These are phyloP conservation scores for Arthroderma sp. DNA, from an alignment of 2,329 filamentous ascomycete species.

Conservation along the genomic window DNA sequence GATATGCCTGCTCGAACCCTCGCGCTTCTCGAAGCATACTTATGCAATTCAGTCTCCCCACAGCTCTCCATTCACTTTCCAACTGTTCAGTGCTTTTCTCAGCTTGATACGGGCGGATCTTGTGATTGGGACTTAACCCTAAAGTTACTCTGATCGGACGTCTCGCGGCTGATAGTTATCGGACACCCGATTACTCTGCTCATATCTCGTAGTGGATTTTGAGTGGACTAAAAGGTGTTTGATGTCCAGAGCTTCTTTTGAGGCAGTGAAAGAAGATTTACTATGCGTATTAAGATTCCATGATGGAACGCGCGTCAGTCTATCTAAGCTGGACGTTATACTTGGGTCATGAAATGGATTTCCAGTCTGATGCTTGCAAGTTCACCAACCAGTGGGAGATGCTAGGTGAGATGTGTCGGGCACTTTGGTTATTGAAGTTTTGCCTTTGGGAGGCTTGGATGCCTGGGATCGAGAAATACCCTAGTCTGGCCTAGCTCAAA, in stretches of 20 bases:
- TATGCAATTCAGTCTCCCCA: slow-evolving; percentile 50
- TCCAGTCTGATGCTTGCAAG: slow-evolving; percentile 33
- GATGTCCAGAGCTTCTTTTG: slow-evolving; percentile 33
- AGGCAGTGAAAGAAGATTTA: slow-evolving; percentile 29
- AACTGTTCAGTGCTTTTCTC: slow-evolving; percentile 11
- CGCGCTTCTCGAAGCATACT: not conserved
- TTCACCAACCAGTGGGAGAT: slow-evolving; percentile 32
- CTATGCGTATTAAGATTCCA: slow-evolving; percentile 33
- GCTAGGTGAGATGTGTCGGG: slow-evolving; percentile 38
- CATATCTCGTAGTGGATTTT: slow-evolving; percentile 18
- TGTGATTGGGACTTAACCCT: slow-evolving; percentile 89
- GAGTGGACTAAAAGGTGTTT: slow-evolving; percentile 23
- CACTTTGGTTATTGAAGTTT: slow-evolving; percentile 30
- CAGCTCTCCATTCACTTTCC: slow-evolving; percentile 46
- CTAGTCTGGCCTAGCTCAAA: not conserved
- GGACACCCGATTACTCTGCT: slow-evolving; percentile 51
- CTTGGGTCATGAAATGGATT: slow-evolving; percentile 50
- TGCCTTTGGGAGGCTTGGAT: slow-evolving; percentile 36
- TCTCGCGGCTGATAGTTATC: slow-evolving; percentile 60
- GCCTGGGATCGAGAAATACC: slow-evolving; percentile 6
- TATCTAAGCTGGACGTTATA: slow-evolving; percentile 44
- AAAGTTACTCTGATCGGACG: slow-evolving; percentile 47
- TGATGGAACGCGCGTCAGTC: slow-evolving; percentile 33
- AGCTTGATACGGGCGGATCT: slow-evolving; percentile 45
- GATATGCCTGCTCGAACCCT: not conserved